Conservation (phyloP, 768 basidiomycete genomes). For the Heimioporus sp. region DNA sequence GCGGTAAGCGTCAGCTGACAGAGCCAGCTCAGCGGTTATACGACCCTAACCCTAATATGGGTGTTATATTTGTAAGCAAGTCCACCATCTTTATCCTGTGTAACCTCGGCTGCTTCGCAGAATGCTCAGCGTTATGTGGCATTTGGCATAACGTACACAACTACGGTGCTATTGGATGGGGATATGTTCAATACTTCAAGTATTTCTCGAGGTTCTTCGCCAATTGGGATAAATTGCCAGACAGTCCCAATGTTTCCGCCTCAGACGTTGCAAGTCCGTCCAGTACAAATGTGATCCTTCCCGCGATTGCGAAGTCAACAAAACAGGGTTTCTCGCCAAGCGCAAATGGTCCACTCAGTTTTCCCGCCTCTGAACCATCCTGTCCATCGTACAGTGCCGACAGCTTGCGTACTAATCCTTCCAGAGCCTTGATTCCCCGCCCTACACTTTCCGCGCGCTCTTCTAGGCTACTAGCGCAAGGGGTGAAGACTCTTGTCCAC, state of each 20-base stretch:
- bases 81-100: too few relatives aligned
- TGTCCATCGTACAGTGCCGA: neutral
- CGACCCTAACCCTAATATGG: constrained; percentile 18
- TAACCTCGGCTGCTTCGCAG: too few relatives aligned
- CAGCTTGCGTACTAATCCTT: constrained; percentile 27
- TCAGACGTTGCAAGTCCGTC: constrained; percentile 13
- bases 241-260: neutral
- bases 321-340: constrained; percentile 18
- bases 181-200: too few relatives aligned
- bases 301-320: constrained; percentile 21
- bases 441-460: constrained; percentile 23
- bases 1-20: neutral
- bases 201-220: constrained; percentile 18
- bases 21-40: constrained; percentile 5
- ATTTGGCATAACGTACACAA: too few relatives aligned
- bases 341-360: neutral
- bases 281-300: constrained; percentile 10
- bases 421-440: neutral
- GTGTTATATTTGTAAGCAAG: neutral
- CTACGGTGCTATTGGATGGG: too few relatives aligned
- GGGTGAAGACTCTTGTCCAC: constrained; percentile 32
- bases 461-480: constrained; percentile 25
- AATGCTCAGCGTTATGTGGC: too few relatives aligned
- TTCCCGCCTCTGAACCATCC: neutral
- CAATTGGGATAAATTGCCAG: constrained; percentile 10